Evolutionary conservation across 1,284 basidiomycete genomes (phyloP).

Genomic region (Pseudozyma pruni): DNA sequence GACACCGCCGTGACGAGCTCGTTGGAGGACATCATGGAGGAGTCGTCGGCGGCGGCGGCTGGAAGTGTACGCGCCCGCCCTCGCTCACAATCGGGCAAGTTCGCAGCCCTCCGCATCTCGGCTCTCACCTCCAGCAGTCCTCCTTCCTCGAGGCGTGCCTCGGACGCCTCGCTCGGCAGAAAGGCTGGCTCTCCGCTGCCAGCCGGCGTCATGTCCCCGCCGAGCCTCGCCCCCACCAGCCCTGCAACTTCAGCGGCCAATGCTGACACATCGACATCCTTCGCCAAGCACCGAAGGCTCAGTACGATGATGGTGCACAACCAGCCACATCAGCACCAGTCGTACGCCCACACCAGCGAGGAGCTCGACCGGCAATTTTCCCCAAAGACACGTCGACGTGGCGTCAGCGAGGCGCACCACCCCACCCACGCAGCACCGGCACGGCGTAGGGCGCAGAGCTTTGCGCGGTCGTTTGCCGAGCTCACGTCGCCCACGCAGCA

Average conservation of each 20-base stretch:
- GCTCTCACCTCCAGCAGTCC: slow-evolving; percentile 23
- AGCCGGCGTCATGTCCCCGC: slow-evolving; percentile 37
- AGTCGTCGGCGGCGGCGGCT: slow-evolving; percentile 6
- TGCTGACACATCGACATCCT: slow-evolving; percentile 20
- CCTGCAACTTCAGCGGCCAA: slow-evolving; percentile 9
- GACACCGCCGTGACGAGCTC: slow-evolving; percentile 17
- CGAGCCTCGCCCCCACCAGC: slow-evolving; percentile 8
- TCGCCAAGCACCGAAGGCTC: slow-evolving; percentile 40
- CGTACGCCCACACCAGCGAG: not conserved
- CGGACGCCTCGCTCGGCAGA: slow-evolving; percentile 6
- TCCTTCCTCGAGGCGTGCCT: slow-evolving; percentile 20
- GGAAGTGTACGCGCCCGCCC: not conserved
- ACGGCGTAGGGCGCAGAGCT: slow-evolving; percentile 41
- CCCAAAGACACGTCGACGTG: slow-evolving; percentile 20
- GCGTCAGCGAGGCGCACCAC: slow-evolving; percentile 25
- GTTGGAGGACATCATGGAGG: slow-evolving; percentile 47
- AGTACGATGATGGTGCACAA: slow-evolving; percentile 37
- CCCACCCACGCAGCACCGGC: slow-evolving; percentile 11
- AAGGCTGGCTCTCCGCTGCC: slow-evolving; percentile 25
- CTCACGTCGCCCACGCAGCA: slow-evolving; percentile 37
- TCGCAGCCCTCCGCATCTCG: slow-evolving; percentile 40
- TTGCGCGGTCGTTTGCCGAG: slow-evolving; percentile 47
- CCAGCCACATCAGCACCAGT: slow-evolving; percentile 1
- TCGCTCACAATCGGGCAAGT: slow-evolving; percentile 47
- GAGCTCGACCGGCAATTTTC: slow-evolving; percentile 5